Evolutionary conservation across 2,329 filamentous ascomycete species (phyloP), one percentile per base, ranked within the genome.

Genomic region (Arachnomyces sp.): DNA sequence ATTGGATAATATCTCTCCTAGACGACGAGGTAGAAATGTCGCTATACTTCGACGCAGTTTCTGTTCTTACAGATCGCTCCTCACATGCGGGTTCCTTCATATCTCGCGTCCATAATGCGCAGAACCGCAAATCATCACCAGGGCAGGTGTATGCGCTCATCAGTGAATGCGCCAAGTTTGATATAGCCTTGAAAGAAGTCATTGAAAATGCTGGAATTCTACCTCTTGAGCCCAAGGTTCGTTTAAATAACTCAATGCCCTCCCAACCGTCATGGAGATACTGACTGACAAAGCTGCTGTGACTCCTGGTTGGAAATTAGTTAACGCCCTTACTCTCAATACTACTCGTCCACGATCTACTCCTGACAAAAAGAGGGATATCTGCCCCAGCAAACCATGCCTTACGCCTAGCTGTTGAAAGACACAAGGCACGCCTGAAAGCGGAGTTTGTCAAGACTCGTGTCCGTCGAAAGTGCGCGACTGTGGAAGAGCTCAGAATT

Each of bases 111-210:
- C 96, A 92, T 62, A 72, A 66, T 32, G 71, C 73, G 43, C 82
- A 80, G 45, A 84, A 84, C 52, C 66, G 87, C 50, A 94, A 90
- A 56, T 88, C 84, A 12, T 76, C 82, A 2, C 82, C 84, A 0
- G 81, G 82, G 8, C 86, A 93, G 57, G 71, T 96, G 6, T 96
- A 92, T 59, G 92, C 92, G 7, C 71, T 98, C 28, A 83, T 88
- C 15, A 76, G 83, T 15, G 89, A 96, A 63, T 80, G 86, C 1
- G 81, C 84, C 51, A 96, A 95, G 78, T 95, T 90, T 86, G 92
- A 89, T 52, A 61, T 71, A 3, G 73, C 95, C 2, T 67, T 98
- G 35, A 87, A 87, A 54, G 88, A 95, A 55, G 82, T 95, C n/a
- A 78, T 98, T 55, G 87, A 95, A 52, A 78, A 75, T 49, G 76